Evolutionary conservation across 352 stramenopile species (phyloP).

Genomic region (Phytophthora pinifolia): DNA sequence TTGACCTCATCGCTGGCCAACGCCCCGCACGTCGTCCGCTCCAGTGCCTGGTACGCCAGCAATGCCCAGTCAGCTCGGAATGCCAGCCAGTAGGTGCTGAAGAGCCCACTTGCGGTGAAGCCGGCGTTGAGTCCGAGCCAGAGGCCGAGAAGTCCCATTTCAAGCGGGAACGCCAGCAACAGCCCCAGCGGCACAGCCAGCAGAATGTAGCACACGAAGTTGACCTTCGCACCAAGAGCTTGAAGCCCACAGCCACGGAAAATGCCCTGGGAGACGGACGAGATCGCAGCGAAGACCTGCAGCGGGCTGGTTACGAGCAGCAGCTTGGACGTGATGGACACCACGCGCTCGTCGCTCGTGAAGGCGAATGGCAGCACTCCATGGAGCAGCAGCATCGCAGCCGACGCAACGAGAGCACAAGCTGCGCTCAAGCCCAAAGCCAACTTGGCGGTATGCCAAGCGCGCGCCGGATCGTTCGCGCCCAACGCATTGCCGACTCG

Average conservation of each 20-base stretch:
- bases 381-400: conserved; percentile 60
- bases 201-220: conserved; percentile 85
- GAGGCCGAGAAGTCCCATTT: conserved; percentile 69
- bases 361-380: conserved; percentile 63
- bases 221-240: conserved; percentile 76
- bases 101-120: conserved; percentile 65
- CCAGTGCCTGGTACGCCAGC: conserved; percentile 60
- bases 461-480: conserved; percentile 72
- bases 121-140: conserved; percentile 79
- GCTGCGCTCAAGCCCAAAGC: conserved; percentile 46
- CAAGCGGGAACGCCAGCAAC: conserved; percentile 63
- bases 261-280: conserved; percentile 70
- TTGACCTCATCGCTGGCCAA: conserved; percentile 9
- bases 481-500: conserved; percentile 86
- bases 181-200: conserved; percentile 81
- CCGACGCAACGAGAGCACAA: conserved; percentile 46
- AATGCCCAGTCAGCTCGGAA: conserved; percentile 66
- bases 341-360: conserved; percentile 54
- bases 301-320: conserved; percentile 73
- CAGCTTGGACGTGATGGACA: conserved; percentile 54
- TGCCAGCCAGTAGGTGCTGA: conserved; percentile 70
- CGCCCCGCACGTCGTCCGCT: conserved; percentile 37
- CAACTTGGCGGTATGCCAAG: conserved; percentile 68
- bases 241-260: conserved; percentile 83
- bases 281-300: conserved; percentile 83